Base-by-base conservation (phyloP, 805 yeast species). In the Kuraishia hungarica region DNA sequence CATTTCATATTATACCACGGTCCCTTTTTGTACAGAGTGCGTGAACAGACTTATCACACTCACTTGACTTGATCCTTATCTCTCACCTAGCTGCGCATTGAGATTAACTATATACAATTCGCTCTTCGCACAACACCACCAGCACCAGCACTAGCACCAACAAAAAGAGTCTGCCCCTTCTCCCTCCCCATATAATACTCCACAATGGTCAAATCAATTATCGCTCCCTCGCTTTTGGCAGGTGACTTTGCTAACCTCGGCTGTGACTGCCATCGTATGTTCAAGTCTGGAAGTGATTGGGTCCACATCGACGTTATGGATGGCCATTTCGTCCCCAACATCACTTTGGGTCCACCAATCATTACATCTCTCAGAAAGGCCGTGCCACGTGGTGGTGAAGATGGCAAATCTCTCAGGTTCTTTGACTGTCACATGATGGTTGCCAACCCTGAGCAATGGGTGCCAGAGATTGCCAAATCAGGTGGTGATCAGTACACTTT, bases 351-450 rank as follows among this genome's bases (percentile, higher is more conserved):
- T 24, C 90, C 96, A 43, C 97, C 97, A 55, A 82, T 93, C 54
- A 91, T 92, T 52, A 73, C 83, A 55, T 82, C 89, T 39, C 79
- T 92, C 66, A 82, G 97, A 64, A 79, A 83, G 59, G 82, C 83
- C 39, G 80, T 91, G 51, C 97, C 98, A 53, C 77, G 85, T 65
- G 78, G 79, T 20, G 70, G 65, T 50, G 77, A 74, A 58, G 77
- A 77, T 5, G 69, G 69, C 5, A 74, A 74, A 58, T 76, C 80
- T 24, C 51, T 55, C 21, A 64, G 72, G 51, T 81, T 81, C 59
- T 93, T 94, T 66, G 99, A 94, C 70, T 93, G 98, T 72, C 99
- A 94, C 72, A 92, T 94, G 97, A 94, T 94, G 99, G 97, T 94
- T 48, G 76, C 91, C 22, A 73, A 78, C 55, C 99, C 99, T 17